Base-by-base conservation (phyloP, 176 grass and related monocot genomes). In the Aechmea fasciata region DNA sequence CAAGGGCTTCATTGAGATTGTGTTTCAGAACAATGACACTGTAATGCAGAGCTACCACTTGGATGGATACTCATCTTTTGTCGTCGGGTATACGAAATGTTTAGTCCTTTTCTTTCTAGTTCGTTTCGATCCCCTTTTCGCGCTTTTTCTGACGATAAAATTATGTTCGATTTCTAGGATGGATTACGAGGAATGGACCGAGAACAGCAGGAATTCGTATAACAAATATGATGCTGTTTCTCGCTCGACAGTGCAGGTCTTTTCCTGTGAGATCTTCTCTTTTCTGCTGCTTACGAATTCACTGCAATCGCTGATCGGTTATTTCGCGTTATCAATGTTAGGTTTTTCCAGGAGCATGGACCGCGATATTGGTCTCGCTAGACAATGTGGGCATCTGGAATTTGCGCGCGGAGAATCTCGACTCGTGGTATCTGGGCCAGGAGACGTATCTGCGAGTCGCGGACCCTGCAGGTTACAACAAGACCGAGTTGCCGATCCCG, bases 261-360 rank as follows among this genome's bases (percentile, higher is more conserved):
- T 2, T 73, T 24, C 24, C 14, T 25, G 51, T 26, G 19, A 61
- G 50, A 13, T 57, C 65, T 19, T 65, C 18, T 65, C 28, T 52
- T 14, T 74, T 15, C 50, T 71, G 53, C 19, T 77, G 55, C 61
- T 77, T 22, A 47, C 51, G 4, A 41, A 41, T 41, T 41, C 33
- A 0, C 4, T 41, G 4, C 33, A 41, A 41, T 41, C 33, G 5
- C 33, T 41, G 64, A 66, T 4, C 66, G 52, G 52, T 66, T 24
- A 20, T 13, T 20, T 13, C 48, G 23, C 8, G 2, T 15, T 28
- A 65, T n/a, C 13, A 14, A 69, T 71, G 33, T 10, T 50, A 92
- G 94, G 89, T 97, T 47, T 97, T 85, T 63, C 89, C 86, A 25
- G 93, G 89, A 80, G 94, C 94, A 73, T 97, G 94, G 94, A 97